phyloP scores from a whole-genome alignment of 345 rosid genomes.

The Erucastrum elatum region DNA sequence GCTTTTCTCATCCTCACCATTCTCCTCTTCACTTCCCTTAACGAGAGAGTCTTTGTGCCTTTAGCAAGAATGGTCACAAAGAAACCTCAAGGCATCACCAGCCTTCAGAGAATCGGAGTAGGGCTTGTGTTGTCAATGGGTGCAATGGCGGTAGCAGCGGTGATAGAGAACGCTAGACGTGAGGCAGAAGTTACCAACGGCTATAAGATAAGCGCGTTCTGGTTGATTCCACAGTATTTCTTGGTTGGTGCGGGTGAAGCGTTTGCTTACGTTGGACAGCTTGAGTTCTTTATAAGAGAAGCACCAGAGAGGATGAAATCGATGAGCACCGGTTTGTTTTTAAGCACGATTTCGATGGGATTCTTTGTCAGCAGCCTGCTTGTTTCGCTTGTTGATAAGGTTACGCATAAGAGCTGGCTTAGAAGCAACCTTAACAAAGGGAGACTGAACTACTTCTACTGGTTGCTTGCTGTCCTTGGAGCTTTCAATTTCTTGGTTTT shows the following conservation, averaged over 20 bases:
- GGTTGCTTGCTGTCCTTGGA: slow-evolving; percentile 73
- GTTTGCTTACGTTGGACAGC: slow-evolving; percentile 87
- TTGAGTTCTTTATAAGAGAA: slow-evolving; percentile 88
- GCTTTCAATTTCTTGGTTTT: slow-evolving; percentile 61
- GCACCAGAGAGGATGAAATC: slow-evolving; percentile 94
- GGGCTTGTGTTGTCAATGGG: slow-evolving; percentile 65
- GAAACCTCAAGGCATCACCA: slow-evolving; percentile 68
- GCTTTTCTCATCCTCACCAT: slow-evolving; percentile 65
- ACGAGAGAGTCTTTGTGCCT: slow-evolving; percentile 74
- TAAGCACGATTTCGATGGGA: slow-evolving; percentile 84
- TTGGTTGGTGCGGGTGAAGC: slow-evolving; percentile 95
- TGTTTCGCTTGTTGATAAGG: slow-evolving; percentile 64
- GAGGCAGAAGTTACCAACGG: slow-evolving; percentile 32
- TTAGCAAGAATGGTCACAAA: slow-evolving; percentile 55
- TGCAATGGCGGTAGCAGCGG: slow-evolving; percentile 74
- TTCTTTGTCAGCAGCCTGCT: slow-evolving; percentile 80
- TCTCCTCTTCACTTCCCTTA: slow-evolving; percentile 80
- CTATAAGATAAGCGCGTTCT: slow-evolving; percentile 59
- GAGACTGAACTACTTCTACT: slow-evolving; percentile 67
- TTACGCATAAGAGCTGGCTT: slow-evolving; percentile 66
- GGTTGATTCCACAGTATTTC: slow-evolving; percentile 79
- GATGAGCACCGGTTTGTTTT: slow-evolving; percentile 90
- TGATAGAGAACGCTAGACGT: slow-evolving; percentile 61
- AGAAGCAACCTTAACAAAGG: slow-evolving; percentile 63
- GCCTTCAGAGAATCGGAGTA: slow-evolving; percentile 81